Evolutionary conservation across 1,284 basidiomycete genomes (phyloP).

Genomic region (Mycosarcoma maydis): DNA sequence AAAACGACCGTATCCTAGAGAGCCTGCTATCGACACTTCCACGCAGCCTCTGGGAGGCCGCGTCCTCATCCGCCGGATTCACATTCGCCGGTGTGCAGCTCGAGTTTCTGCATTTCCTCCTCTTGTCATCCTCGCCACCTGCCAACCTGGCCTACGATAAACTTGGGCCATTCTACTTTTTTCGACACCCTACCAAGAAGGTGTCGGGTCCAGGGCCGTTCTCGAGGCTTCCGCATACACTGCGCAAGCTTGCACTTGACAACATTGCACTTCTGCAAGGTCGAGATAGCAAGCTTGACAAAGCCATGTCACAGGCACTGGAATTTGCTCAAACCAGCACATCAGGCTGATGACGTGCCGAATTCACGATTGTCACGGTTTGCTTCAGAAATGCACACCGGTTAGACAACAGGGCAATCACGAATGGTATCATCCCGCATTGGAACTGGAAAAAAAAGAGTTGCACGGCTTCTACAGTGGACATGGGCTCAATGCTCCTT

Average conservation of each 20-base stretch:
- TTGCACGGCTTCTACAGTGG: too few relatives aligned
- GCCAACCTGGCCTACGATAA: conserved; percentile 12
- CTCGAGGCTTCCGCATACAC: conserved; percentile 10
- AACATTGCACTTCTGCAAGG: conserved; percentile 12
- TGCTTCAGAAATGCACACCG: too few relatives aligned
- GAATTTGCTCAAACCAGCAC: conserved; percentile 1
- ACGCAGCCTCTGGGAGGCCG: conserved; percentile 31
- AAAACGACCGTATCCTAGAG: conserved; percentile 14
- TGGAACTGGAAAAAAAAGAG: too few relatives aligned
- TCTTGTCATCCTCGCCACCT: conserved; percentile 25
- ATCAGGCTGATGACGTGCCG: not conserved
- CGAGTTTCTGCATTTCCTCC: conserved; percentile 34
- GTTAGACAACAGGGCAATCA: too few relatives aligned
- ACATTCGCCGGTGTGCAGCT: conserved; percentile 26
- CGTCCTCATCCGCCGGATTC: conserved; percentile 5
- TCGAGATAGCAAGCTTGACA: conserved; percentile 23
- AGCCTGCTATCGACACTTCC: conserved; percentile 29
- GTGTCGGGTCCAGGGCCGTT: conserved; percentile 27
- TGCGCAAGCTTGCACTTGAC: conserved; percentile 34
- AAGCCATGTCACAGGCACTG: conserved; percentile 23
- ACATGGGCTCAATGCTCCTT: too few relatives aligned
- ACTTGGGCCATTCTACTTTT: conserved; percentile 41
- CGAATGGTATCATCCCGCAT: too few relatives aligned
- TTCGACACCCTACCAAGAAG: conserved; percentile 35
- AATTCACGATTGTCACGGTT: too few relatives aligned